Evolutionary conservation across 2,329 filamentous ascomycete species (phyloP), one percentile per base, ranked within the genome.

Genomic region (Fusarium sp.): DNA sequence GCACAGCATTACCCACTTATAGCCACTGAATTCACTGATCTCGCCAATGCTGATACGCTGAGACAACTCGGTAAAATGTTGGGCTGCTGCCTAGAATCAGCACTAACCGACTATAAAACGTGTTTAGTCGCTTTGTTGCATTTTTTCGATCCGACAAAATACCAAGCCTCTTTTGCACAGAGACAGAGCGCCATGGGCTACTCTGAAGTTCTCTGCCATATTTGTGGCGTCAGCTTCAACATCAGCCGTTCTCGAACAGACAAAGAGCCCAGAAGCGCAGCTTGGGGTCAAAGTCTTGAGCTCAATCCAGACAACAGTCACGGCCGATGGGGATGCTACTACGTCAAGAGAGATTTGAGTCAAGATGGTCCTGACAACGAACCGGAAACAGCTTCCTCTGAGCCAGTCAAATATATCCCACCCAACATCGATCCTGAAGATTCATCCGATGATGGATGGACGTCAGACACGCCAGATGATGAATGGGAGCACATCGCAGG

Each of bases 201-300:
- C 5, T 64, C 59, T 6, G 62, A 64, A 9, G 18, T 64, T n/a
- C 37, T 27, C 3, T 64, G 62, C 35, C 37, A 46, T 1, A 32
- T 64, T 9, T 64, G 62, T 15, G 62, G 62, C 32, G 75, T 79
- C n/a, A 76, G 73, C n/a, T 78, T 76, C 63, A 77, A 76, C 44
- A 75, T 79, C 32, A 68, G 64, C 17, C 76, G 77, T 9, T 59
- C 64, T 23, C 72, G 76, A 5, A 73, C 68, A 7, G 44, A 42
- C 2, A 58, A 53, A 4, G 77, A 79, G 26, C 72, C 73, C 23
- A 54, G 60, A 8, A 60, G 57, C 50, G 69, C 70, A 12, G 71
- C 64, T 12, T 74, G 71, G 73, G 49, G 50, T 6, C 12, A 15
- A 0, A 52, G 20, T 20, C 48, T 37, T 15, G 9, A 6, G 1